Base-by-base conservation (phyloP, 768 basidiomycete genomes). In the Leucogyrophana mollusca region DNA sequence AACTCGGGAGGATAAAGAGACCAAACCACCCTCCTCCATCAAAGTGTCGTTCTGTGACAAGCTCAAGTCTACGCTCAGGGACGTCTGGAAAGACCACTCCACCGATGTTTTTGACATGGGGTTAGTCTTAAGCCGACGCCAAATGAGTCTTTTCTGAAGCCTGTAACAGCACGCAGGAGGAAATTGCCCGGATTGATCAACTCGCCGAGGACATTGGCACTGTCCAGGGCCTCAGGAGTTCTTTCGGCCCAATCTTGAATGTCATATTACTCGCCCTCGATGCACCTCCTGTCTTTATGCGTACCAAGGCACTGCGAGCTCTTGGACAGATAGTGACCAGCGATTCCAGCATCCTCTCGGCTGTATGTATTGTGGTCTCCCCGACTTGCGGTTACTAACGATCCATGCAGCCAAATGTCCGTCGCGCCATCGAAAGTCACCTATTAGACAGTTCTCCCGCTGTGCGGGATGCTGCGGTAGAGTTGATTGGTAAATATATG, bases 401-500 rank as follows among this genome's bases (percentile, higher is more conserved):
- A 16, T 21, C 33, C 22, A 24, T 16, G 27, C 51, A 94, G 89
- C 58, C 77, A 2, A 87, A 83, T 52, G 92, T 98, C 30, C 84
- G 91, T 25, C 76, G 79, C 38, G 83, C 90, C 2, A 91, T 99
- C 53, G 93, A 97, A 65, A 83, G 82, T 27, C 91, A 96, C 59
- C 77, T 99, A 11, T 72, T 89, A 2, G 96, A 99, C 56, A 87
- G 79, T 52, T 98, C 96, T 1, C 87, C 96, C 1, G 88, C 90
- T 14, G 96, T 99, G 6, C 88, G 96, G 9, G 96, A 99, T 61
- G 93, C 94, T 4, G 94, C 95, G 4, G 90, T 99, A 11, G 96
- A 98, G 59, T 71, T 99, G 47, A 90, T 98, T 47, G 96, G 96
- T n/a, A 95, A 93, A 69, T 95, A 98, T 58, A 85, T 98, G 73